phyloP scores from a whole-genome alignment of 805 yeast genomes.

The Saturnispora quitensis region DNA sequence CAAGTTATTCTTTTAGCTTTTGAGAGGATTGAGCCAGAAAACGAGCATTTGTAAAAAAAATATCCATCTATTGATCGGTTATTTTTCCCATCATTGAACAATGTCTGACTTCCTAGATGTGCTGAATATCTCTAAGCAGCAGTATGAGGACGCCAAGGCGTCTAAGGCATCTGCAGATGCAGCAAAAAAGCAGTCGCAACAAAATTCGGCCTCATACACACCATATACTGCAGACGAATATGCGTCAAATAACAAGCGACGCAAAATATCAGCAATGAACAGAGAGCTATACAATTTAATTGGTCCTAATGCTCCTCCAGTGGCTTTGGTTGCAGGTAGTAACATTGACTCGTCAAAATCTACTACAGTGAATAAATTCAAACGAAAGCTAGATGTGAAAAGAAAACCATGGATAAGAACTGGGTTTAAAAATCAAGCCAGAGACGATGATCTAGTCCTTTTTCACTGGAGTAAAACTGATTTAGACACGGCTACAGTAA shows the following conservation, averaged over 20 bases:
- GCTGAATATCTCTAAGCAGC: conserved; percentile 43
- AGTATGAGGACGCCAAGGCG: conserved; percentile 31
- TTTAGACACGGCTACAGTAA: neutral
- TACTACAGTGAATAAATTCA: conserved; percentile 32
- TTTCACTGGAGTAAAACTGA: conserved; percentile 85
- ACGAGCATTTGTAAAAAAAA: neutral
- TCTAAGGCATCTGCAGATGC: conserved; percentile 13
- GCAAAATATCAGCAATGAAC: conserved; percentile 56
- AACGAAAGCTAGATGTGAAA: conserved; percentile 47
- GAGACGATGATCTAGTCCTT: conserved; percentile 43
- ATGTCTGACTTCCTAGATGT: conserved; percentile 67
- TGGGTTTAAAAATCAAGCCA: conserved; percentile 47
- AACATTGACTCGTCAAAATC: conserved; percentile 16
- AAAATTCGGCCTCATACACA: conserved; percentile 1
- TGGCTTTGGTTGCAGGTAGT: conserved; percentile 32
- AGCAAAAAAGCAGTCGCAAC: conserved; percentile 8
- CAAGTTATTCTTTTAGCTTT: neutral
- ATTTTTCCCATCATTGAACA: neutral
- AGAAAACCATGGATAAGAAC: conserved; percentile 64
- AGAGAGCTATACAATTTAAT: conserved; percentile 80
- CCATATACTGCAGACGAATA: conserved; percentile 19
- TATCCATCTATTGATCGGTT: neutral
- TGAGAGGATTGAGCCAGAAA: neutral
- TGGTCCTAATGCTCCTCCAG: conserved; percentile 90
- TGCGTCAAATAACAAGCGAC: conserved; percentile 23